Percentiles rank a stretch among this genome's conserved stretches.
phyloP scores from a whole-genome alignment of 352 stramenopile species.

The Phytophthora ohioensis region DNA sequence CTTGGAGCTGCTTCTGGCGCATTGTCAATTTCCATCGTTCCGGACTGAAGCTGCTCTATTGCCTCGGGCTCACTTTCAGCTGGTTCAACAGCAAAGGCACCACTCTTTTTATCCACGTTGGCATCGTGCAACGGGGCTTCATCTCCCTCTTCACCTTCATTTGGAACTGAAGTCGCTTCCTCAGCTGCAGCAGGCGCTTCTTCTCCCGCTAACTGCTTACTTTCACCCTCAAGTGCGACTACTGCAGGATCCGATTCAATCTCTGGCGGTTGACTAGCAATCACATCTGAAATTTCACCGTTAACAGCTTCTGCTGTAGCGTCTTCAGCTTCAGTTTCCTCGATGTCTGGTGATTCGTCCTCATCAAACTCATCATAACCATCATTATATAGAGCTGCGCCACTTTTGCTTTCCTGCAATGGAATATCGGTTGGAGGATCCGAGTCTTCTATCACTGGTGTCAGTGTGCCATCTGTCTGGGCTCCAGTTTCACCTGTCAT shows the following conservation, averaged over 20 bases:
- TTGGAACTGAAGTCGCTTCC: background rate
- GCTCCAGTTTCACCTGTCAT: constrained; percentile 31
- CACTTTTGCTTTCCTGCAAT: constrained; percentile 42
- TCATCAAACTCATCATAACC: constrained; percentile 45
- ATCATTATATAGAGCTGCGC: constrained; percentile 52
- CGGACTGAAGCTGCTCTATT: background rate
- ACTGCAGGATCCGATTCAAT: background rate
- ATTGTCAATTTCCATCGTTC: background rate
- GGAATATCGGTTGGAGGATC: constrained; percentile 10
- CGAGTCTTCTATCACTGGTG: background rate
- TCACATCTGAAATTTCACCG: constrained; percentile 4
- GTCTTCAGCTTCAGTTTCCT: constrained; percentile 12
- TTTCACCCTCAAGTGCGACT: background rate
- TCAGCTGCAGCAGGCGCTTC: constrained; percentile 9
- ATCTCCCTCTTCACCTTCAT: constrained; percentile 1
- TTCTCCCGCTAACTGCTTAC: constrained; percentile 2
- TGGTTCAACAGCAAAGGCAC: background rate
- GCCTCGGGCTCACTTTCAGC: background rate
- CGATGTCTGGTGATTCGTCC: constrained; percentile 16
- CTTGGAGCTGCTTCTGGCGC: background rate
- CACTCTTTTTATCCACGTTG: background rate
- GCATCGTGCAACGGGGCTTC: background rate
- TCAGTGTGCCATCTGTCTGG: constrained; percentile 19
- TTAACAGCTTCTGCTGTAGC: background rate
- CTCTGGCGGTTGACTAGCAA: background rate